Evolutionary conservation across 208 protist genomes (phyloP).

Genomic region (Trypanosoma scelopori): DNA sequence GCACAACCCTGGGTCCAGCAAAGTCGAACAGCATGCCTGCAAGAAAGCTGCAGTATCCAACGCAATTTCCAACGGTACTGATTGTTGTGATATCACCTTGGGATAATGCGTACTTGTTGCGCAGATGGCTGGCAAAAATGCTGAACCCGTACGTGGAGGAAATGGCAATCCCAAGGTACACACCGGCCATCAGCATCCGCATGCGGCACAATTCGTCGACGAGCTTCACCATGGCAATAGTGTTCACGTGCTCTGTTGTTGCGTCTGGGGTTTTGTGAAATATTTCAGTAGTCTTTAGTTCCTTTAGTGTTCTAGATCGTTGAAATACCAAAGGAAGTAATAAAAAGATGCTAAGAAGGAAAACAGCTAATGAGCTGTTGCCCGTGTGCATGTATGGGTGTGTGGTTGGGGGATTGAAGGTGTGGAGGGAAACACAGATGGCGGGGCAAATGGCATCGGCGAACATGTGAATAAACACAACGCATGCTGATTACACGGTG

Average conservation of each 20-base stretch:
- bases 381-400: too few species aligned
- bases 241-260: neutral
- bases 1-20: constrained; percentile 55
- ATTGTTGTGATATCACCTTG: constrained; percentile 81
- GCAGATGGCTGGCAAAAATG: constrained; percentile 63
- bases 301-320: too few species aligned
- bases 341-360: too few species aligned
- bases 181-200: constrained; percentile 69
- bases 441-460: too few species aligned
- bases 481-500: too few species aligned
- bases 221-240: constrained; percentile 36
- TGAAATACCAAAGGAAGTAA: too few species aligned
- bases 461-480: too few species aligned
- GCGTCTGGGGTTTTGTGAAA: too few species aligned
- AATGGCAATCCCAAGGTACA: constrained; percentile 62
- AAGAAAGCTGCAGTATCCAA: constrained; percentile 60
- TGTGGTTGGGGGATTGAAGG: too few species aligned
- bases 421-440: too few species aligned
- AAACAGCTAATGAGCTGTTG: too few species aligned
- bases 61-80: constrained; percentile 75
- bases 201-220: constrained; percentile 72
- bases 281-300: too few species aligned
- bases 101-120: constrained; percentile 52
- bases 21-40: constrained; percentile 75
- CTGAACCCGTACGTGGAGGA: constrained; percentile 80